Base-by-base conservation (phyloP, 2,329 filamentous ascomycete species). In the Trichoderma sp. region DNA sequence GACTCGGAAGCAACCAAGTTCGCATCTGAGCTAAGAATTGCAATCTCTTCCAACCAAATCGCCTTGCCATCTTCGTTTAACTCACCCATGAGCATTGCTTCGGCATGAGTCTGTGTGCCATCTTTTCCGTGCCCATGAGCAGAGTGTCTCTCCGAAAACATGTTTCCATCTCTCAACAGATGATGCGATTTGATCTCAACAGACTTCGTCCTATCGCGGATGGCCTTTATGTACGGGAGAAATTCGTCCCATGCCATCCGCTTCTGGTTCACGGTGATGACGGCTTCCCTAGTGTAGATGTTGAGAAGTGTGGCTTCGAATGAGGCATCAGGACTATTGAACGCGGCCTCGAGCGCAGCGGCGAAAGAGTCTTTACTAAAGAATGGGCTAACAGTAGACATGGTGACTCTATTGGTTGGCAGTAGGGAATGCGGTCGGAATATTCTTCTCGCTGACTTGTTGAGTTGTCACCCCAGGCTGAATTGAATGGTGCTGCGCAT, bases 121-220 rank as follows among this genome's bases (percentile, higher is more conserved):
- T 67, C 64, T 17, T 63, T 54, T 8, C 64, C 56, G 2, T 6
- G 17, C 12, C 64, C 64, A 19, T 9, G n/a, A 7, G 64, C 57
- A 12, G 39, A 22, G 15, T 67, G 64, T 25, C 27, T 67, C n/a
- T 67, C 64, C 9, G 64, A 32, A 54, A 67, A 63, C 37, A 63
- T 5, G n/a, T 67, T 67, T n/a, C 64, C 64, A 12, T 67, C 45
- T 10, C 58, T 42, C 12, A 67, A 6, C 15, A 59, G 22, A 6
- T 59, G 9, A 35, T 67, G 39, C 2, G 29, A 29, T 39, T 59
- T 32, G 22, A 67, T 45, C 7, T 45, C 45, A 9, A 54, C 64
- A 17, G 64, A 35, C 2, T 8, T 13, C 4, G 22, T 35, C 3
- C 42, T 25, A 1, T 29, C 32, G 13, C 45, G 42, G 2, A 67